Conservation (phyloP, 306 rosid genomes). For the Acacia crassicarpa region DNA sequence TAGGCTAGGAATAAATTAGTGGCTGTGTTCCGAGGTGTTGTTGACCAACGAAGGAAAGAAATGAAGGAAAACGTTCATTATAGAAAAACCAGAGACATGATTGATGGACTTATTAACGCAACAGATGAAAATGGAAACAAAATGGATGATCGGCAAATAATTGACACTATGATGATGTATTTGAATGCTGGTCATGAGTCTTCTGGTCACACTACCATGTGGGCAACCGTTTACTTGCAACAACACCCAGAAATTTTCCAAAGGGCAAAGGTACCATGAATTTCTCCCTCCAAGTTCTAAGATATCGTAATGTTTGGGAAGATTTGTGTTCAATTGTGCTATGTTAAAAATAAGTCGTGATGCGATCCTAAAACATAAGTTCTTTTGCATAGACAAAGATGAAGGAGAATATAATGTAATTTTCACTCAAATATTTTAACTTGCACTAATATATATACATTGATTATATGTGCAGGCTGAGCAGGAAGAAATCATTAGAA, state of each 20-base stretch:
- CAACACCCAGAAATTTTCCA: conserved; percentile 31
- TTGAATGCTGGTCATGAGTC: conserved; percentile 95
- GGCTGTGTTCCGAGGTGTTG: conserved; percentile 49
- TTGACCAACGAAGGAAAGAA: conserved; percentile 43
- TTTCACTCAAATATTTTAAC: background rate
- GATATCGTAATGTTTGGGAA: too few relatives aligned
- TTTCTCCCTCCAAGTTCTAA: too few relatives aligned
- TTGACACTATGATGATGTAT: conserved; percentile 78
- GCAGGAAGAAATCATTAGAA: conserved; percentile 51
- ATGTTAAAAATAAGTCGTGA: too few relatives aligned
- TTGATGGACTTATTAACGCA: conserved; percentile 58
- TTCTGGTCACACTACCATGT: conserved; percentile 81
- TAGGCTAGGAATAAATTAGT: conserved; percentile 64
- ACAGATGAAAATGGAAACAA: conserved; percentile 74
- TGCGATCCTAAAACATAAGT: too few relatives aligned
- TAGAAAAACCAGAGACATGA: conserved; percentile 61
- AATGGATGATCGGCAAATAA: conserved; percentile 63
- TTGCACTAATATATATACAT: background rate
- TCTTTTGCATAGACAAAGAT: background rate
- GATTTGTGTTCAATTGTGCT: too few relatives aligned
- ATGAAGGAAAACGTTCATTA: background rate
- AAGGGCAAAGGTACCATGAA: background rate
- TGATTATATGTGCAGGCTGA: conserved; percentile 42
- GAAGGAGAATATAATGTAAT: background rate
- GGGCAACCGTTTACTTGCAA: conserved; percentile 58